Evolutionary conservation across 441 rosid species (phyloP).

Genomic region (Flueggea neowawraea): DNA sequence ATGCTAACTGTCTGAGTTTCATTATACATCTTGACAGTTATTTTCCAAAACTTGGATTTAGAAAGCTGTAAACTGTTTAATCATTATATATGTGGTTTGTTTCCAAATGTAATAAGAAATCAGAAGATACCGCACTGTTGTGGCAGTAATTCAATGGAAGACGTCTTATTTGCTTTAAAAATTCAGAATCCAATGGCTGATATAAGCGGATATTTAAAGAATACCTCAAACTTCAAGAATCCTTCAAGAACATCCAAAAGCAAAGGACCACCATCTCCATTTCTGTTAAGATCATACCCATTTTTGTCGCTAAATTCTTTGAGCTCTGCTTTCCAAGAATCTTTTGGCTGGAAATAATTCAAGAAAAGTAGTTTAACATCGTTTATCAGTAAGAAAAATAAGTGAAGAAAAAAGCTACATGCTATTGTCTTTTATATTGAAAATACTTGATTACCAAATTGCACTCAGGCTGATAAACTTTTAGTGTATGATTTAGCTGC

Average conservation of each 20-base stretch:
- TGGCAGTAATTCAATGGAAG: neutral
- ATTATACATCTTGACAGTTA: too few relatives aligned
- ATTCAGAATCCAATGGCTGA: constrained; percentile 8
- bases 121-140: too few relatives aligned
- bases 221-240: constrained; percentile 81
- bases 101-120: too few relatives aligned
- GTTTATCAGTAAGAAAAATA: neutral
- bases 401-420: neutral
- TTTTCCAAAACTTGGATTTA: too few relatives aligned
- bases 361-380: constrained; percentile 10
- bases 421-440: constrained; percentile 4
- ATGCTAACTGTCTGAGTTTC: too few relatives aligned
- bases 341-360: constrained; percentile 61
- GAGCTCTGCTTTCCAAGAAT: constrained; percentile 86
- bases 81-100: too few relatives aligned
- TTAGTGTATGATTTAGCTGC: constrained; percentile 78
- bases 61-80: too few relatives aligned
- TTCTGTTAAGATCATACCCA: constrained; percentile 79
- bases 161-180: constrained; percentile 9
- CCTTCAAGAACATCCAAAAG: constrained; percentile 96
- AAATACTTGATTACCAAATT: constrained; percentile 86
- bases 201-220: constrained; percentile 10
- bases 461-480: constrained; percentile 93
- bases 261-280: constrained; percentile 77
- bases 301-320: constrained; percentile 77